Evolutionary conservation across 2,329 filamentous ascomycete genomes (phyloP), one percentile per base, ranked within the genome.

Genomic region (Colletotrichum australisinense): DNA sequence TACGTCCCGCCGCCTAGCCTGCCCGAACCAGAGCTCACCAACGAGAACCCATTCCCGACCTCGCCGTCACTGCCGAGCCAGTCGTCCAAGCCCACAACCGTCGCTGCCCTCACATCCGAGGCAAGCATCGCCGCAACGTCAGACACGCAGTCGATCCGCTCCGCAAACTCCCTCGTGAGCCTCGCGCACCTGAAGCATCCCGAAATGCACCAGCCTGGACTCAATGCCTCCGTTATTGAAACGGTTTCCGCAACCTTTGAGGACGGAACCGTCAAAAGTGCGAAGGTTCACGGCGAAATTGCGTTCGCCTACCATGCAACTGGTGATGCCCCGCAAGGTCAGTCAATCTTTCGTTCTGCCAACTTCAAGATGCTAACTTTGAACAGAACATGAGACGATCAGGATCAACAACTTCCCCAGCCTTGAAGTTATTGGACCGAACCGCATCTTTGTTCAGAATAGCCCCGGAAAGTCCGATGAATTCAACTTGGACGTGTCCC

Each of bases 391-490:
- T 35, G 89, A 95, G 78, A 92, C 86, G 2, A 93, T 98, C 76
- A 92, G 94, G 24, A 90, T 99, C 73, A 94, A 97, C 78, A 97
- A 98, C 80, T 98, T 97, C 80, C 84, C 92, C 11, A 89, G 90
- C n/a, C 88, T 99, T 6, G 97, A 98, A 78, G 95, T 94, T 78
- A 95, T 99, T 69, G 95, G 95, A 0, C 95, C 95, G 1, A 99
- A 99, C 81, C 94, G 95, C 56, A 94, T 95, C 70, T 97, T 98
- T 83, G 92, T 98, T 64, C 91, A 92, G 38, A 93, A 95, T 76
- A 83, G 86, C 1, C 79, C 87, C 1, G 90, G 93, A 11, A 91
- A 89, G 71, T 89, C 93, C 4, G 95, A 97, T 72, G 93, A 96
- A 79, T 99, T 97, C 83, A 90, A 86, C 0, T 85, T 99, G 38